A percentile compares a stretch with the other conserved stretches of the same genome.
Evolutionary conservation across 2,329 filamentous ascomycete genomes (phyloP).

Genomic region (Tolypocladium cylindrosporum): DNA sequence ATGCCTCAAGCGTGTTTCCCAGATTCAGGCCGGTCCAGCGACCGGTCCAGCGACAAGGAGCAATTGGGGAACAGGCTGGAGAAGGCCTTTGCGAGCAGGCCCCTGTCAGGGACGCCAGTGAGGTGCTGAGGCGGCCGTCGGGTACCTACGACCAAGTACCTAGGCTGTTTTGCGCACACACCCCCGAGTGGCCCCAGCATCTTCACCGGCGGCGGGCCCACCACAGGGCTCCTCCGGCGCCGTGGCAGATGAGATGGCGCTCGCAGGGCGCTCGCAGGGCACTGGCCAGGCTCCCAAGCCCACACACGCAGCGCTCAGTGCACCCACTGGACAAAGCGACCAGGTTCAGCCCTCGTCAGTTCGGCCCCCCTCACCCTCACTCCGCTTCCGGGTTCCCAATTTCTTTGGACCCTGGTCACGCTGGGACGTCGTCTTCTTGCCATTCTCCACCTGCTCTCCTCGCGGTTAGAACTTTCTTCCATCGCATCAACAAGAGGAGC

Average conservation of each 20-base stretch:
- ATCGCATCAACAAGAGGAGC: not conserved
- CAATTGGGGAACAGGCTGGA: not conserved
- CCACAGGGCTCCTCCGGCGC: not conserved
- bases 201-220: not conserved
- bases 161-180: not conserved
- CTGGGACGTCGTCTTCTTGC: not conserved
- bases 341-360: not conserved
- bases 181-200: not conserved
- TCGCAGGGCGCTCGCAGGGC: not conserved
- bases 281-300: not conserved
- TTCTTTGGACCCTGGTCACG: conserved; percentile 4
- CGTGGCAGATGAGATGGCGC: not conserved
- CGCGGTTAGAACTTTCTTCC: not conserved
- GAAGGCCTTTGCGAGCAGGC: not conserved
- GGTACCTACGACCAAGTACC: too few relatives aligned
- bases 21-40: not conserved
- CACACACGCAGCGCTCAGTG: not conserved
- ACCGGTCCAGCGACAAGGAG: not conserved
- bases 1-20: not conserved
- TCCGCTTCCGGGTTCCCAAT: conserved; percentile 3
- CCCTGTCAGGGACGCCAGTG: not conserved
- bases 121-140: not conserved
- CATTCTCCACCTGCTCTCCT: not conserved
- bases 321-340: not conserved
- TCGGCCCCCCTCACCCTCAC: not conserved